Conservation (phyloP, 2,329 filamentous ascomycete genomes). For the Rachicladosporium sp. region DNA sequence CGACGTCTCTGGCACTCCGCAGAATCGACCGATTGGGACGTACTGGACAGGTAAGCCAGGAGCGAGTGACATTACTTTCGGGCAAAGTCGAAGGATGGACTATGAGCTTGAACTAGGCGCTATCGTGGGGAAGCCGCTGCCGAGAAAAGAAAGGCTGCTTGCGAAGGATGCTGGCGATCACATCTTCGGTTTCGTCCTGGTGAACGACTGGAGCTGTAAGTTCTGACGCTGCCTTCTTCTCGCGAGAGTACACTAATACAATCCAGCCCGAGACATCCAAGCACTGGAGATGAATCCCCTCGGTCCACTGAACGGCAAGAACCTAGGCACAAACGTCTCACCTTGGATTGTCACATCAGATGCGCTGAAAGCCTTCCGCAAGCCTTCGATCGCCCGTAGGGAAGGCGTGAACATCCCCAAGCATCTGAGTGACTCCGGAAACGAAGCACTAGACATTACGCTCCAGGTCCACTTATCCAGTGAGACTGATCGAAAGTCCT, state of each 20-base stretch:
- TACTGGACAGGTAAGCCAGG: slow-evolving; percentile 27
- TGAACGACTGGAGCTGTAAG: slow-evolving; percentile 46
- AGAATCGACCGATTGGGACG: slow-evolving; percentile 38
- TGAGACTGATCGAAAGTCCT: too few relatives aligned
- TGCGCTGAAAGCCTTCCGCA: slow-evolving; percentile 33
- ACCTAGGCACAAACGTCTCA: slow-evolving; percentile 47
- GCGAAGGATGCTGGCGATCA: slow-evolving; percentile 37
- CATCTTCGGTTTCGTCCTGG: slow-evolving; percentile 47
- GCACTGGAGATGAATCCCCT: slow-evolving; percentile 48
- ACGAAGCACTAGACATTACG: slow-evolving; percentile 13
- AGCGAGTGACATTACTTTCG: slow-evolving; percentile 39
- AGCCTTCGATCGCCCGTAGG: slow-evolving; percentile 9
- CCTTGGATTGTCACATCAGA: slow-evolving; percentile 50
- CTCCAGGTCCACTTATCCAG: slow-evolving; percentile 10
- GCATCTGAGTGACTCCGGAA: slow-evolving; percentile 14
- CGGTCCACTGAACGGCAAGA: slow-evolving; percentile 50
- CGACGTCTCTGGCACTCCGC: slow-evolving; percentile 36
- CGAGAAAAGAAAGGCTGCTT: slow-evolving; percentile 24
- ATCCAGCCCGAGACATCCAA: slow-evolving; percentile 46
- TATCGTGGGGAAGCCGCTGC: slow-evolving; percentile 29
- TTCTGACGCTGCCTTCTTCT: neutral
- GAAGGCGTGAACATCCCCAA: slow-evolving; percentile 5
- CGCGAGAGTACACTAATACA: slow-evolving; percentile 2
- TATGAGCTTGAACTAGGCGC: slow-evolving; percentile 38
- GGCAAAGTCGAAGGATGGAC: slow-evolving; percentile 29